Evolutionary conservation across 108 stramenopile genomes (phyloP).

Genomic region (Bacterosira constricta): DNA sequence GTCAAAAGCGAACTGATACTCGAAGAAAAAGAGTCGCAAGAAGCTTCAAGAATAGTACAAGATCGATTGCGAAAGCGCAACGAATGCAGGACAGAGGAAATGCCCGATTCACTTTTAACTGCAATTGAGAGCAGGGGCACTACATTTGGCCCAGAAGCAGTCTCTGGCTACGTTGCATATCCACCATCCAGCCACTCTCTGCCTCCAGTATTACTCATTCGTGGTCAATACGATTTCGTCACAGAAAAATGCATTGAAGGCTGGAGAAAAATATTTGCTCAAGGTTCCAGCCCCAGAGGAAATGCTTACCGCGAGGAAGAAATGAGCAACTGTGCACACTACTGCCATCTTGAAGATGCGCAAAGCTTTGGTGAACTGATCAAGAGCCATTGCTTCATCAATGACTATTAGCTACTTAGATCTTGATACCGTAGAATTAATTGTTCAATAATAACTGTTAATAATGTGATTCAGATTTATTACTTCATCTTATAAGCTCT

Average conservation of each 20-base stretch:
- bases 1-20: slow-evolving; percentile 22
- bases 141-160: slow-evolving; percentile 37
- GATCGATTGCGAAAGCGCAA: slow-evolving; percentile 32
- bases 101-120: slow-evolving; percentile 30
- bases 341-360: slow-evolving; percentile 49
- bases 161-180: slow-evolving; percentile 36
- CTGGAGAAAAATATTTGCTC: slow-evolving; percentile 45
- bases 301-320: slow-evolving; percentile 35
- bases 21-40: background rate
- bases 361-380: slow-evolving; percentile 29
- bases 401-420: slow-evolving; percentile 39
- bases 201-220: slow-evolving; percentile 47
- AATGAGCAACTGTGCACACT: slow-evolving; percentile 46
- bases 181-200: slow-evolving; percentile 2
- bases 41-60: slow-evolving; percentile 8
- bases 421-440: no score
- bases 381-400: slow-evolving; percentile 36
- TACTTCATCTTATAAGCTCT: no score
- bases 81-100: slow-evolving; percentile 37
- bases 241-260: slow-evolving; percentile 45
- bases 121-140: slow-evolving; percentile 37
- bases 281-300: background rate
- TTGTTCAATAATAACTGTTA: background rate
- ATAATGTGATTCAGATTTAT: background rate
- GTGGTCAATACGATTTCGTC: slow-evolving; percentile 49